Evolutionary conservation across 208 protist species (phyloP).

Genomic region (Acanthamoeba lenticulata): DNA sequence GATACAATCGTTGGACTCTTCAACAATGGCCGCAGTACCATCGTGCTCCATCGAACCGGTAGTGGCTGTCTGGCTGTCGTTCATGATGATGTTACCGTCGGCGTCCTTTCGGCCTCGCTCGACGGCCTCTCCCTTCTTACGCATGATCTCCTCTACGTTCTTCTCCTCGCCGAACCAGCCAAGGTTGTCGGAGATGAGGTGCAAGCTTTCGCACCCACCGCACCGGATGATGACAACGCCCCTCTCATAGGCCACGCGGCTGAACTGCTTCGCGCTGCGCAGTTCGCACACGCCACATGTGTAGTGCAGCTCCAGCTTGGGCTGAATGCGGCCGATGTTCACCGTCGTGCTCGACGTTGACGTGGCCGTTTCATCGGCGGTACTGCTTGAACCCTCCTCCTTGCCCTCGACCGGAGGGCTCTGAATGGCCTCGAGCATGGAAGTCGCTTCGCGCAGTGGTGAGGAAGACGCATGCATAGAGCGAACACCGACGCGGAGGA

Average conservation of each 20-base stretch:
- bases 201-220: constrained; percentile 39
- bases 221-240: constrained; percentile 73
- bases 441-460: not conserved
- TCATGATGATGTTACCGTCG: not conserved
- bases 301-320: constrained; percentile 52
- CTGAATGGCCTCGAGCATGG: not conserved
- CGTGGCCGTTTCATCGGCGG: not conserved
- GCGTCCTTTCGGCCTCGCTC: not conserved
- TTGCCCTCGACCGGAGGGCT: not conserved
- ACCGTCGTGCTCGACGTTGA: not conserved
- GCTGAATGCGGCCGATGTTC: constrained; percentile 17
- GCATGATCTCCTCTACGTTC: constrained; percentile 67
- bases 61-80: not conserved
- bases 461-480: not conserved
- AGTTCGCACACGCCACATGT: constrained; percentile 18
- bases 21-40: not conserved
- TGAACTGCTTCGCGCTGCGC: constrained; percentile 8
- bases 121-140: not conserved
- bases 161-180: constrained; percentile 71
- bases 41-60: not conserved
- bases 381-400: too few relatives aligned
- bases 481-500: not conserved
- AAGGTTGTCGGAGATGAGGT: constrained; percentile 77
- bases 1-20: not conserved
- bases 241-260: not conserved